These are phyloP conservation scores for Leishmania gerbilli DNA, from an alignment of 208 protist species.

Conservation along the genomic window DNA sequence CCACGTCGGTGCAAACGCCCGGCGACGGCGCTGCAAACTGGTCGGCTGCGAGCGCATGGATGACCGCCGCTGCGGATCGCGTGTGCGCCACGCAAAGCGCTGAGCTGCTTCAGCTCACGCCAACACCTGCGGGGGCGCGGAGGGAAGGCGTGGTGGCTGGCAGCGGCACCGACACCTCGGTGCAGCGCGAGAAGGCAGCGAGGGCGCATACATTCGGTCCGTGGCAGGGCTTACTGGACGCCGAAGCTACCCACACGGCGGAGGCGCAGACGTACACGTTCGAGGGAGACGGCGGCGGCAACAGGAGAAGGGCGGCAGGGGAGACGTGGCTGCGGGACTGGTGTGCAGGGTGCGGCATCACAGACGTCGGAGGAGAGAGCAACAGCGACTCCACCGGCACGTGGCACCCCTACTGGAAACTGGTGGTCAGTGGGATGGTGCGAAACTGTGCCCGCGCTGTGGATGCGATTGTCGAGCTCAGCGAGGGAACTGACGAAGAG, in stretches of 20 bases:
- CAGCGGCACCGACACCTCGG: not conserved
- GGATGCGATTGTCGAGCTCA: conserved; percentile 11
- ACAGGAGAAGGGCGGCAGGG: not conserved
- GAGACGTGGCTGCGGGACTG: not conserved
- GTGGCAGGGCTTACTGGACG: conserved; percentile 25
- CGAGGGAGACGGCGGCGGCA: not conserved
- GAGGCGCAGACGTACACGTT: not conserved
- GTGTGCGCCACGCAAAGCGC: conserved; percentile 28
- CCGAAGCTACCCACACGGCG: not conserved
- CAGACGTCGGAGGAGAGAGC: not conserved
- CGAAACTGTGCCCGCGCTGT: conserved; percentile 17
- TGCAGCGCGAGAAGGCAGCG: not conserved
- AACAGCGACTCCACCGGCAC: not conserved
- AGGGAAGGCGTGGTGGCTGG: not conserved
- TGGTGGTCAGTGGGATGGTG: conserved; percentile 19
- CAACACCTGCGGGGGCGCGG: not conserved
- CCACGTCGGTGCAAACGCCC: not conserved
- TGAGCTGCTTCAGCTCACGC: conserved; percentile 16
- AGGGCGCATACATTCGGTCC: conserved; percentile 9
- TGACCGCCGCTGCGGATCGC: conserved; percentile 34
- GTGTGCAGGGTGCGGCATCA: not conserved
- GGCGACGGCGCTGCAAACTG: not conserved
- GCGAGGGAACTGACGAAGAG: not conserved
- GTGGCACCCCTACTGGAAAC: conserved; percentile 23
- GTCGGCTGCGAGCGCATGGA: conserved; percentile 29